A percentile compares a stretch with the other conserved stretches of the same genome.
Conservation (phyloP, 805 yeast species). For the Priceomyces fermenticarens region DNA sequence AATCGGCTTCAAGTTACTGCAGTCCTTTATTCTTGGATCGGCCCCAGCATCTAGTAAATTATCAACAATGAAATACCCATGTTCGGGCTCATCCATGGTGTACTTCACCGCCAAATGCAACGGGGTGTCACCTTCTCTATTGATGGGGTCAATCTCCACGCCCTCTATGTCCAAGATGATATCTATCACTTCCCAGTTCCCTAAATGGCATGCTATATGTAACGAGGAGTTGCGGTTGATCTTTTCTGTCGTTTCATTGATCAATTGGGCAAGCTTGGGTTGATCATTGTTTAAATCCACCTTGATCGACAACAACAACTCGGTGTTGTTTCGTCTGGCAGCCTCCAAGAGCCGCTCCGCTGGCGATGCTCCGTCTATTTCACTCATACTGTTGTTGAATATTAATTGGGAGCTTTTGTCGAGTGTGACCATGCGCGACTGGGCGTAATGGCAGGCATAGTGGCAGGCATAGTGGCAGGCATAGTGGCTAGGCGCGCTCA, state of each 20-base stretch:
- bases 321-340: conserved; percentile 83
- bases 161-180: conserved; percentile 80
- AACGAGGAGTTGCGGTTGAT: conserved; percentile 78
- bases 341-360: conserved; percentile 79
- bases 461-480: too few species aligned
- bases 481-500: too few species aligned
- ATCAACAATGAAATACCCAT: conserved; percentile 74
- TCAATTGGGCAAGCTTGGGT: conserved; percentile 40
- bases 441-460: too few species aligned
- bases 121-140: conserved; percentile 83
- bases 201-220: conserved; percentile 78
- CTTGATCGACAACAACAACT: conserved; percentile 60
- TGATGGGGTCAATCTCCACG: conserved; percentile 81
- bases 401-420: too few species aligned
- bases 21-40: conserved; percentile 54
- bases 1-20: conserved; percentile 66
- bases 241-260: conserved; percentile 64
- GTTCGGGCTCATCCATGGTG: conserved; percentile 77
- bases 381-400: conserved; percentile 3
- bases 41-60: conserved; percentile 89
- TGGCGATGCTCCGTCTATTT: conserved; percentile 61
- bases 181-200: conserved; percentile 85
- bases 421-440: too few species aligned
- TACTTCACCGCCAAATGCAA: conserved; percentile 82
- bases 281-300: conserved; percentile 39